phyloP scores from a whole-genome alignment of 2,329 filamentous ascomycete genomes.

The Acephala macrosclerotiorum region DNA sequence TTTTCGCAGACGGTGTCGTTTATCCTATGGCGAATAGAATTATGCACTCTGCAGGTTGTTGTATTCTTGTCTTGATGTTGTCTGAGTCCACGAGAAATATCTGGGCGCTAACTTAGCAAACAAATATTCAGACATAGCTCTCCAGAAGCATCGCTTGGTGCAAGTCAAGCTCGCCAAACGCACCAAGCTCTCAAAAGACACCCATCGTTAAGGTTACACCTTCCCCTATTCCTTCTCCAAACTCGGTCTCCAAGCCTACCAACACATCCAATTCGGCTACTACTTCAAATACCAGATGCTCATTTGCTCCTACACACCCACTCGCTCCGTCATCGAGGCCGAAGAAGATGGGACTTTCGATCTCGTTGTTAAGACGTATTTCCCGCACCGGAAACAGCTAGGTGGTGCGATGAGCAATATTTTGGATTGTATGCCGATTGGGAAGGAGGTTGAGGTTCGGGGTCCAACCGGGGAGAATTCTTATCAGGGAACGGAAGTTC shows the following conservation, averaged over 20 bases:
- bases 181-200: conserved; percentile 52
- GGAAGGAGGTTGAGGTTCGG: conserved; percentile 58
- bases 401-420: conserved; percentile 62
- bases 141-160: conserved; percentile 55
- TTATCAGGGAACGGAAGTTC: conserved; percentile 56
- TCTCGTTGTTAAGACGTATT: conserved; percentile 59
- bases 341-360: conserved; percentile 55
- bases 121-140: conserved; percentile 31
- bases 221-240: conserved; percentile 50
- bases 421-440: conserved; percentile 56
- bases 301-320: conserved; percentile 59
- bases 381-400: conserved; percentile 53
- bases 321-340: conserved; percentile 49
- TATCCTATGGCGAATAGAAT: too few relatives aligned
- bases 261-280: conserved; percentile 61
- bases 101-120: conserved; percentile 2
- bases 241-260: conserved; percentile 57
- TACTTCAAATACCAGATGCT: conserved; percentile 59
- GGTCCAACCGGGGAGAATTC: conserved; percentile 59
- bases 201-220: conserved; percentile 54
- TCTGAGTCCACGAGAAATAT: too few relatives aligned
- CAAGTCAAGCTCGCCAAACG: conserved; percentile 51
- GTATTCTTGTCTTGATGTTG: too few relatives aligned
- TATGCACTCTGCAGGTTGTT: too few relatives aligned
- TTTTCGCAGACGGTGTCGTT: too few relatives aligned